These are phyloP conservation scores for Phytophthora multivora DNA, from an alignment of 352 stramenopile genomes.

Conservation along the genomic window DNA sequence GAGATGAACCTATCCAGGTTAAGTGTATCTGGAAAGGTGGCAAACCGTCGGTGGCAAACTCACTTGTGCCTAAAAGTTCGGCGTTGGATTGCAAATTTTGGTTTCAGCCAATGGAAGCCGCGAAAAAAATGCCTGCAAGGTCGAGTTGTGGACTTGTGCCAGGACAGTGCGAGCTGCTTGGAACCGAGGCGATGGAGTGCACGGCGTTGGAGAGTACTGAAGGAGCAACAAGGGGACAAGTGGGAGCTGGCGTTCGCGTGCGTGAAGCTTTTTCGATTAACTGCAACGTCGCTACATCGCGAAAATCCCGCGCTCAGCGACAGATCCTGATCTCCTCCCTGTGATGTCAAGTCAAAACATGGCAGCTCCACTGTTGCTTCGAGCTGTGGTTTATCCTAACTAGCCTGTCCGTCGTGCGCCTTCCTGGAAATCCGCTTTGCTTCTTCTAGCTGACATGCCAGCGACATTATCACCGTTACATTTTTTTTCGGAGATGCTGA, in stretches of 20 bases:
- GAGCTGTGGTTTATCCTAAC: too few species aligned
- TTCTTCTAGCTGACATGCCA: too few species aligned
- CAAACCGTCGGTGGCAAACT: conserved; percentile 3
- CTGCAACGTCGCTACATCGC: conserved; percentile 18
- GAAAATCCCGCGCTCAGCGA: neutral
- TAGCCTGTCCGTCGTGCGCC: too few species aligned
- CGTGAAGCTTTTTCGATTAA: conserved; percentile 11
- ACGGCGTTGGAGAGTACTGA: neutral
- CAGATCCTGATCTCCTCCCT: too few species aligned
- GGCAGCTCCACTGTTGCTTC: too few species aligned
- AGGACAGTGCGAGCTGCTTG: neutral
- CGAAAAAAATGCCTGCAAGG: neutral
- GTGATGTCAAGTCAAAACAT: too few species aligned
- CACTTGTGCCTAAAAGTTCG: conserved; percentile 1
- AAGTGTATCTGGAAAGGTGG: neutral
- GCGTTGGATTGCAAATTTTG: conserved; percentile 23
- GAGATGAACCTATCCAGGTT: conserved; percentile 12
- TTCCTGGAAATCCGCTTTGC: too few species aligned
- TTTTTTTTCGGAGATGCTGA: too few species aligned
- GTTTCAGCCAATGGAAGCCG: conserved; percentile 17
- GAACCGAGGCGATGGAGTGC: neutral
- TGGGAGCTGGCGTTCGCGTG: too few species aligned
- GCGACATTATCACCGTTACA: too few species aligned
- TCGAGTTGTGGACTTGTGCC: neutral
- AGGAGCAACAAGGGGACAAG: too few species aligned